These are phyloP conservation scores for Cyclotella kingstonii DNA, from an alignment of 108 stramenopile species.

Conservation along the genomic window DNA sequence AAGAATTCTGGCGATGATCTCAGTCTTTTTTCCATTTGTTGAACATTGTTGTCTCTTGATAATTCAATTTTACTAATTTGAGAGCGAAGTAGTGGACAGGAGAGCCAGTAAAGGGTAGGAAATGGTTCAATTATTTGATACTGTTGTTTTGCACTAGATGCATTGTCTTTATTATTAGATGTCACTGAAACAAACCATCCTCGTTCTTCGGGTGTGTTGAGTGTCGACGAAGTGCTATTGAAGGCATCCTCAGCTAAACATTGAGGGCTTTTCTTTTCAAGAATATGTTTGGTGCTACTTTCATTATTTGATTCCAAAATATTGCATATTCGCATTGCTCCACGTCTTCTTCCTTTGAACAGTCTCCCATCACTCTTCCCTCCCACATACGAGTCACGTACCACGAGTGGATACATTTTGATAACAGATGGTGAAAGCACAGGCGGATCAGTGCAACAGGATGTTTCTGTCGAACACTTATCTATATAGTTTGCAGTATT, in stretches of 20 bases:
- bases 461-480: neutral
- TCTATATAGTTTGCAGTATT: neutral
- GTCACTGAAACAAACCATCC: neutral
- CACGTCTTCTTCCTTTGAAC: slow-evolving; percentile 54
- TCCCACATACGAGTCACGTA: slow-evolving; percentile 58
- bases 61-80: slow-evolving; percentile 68
- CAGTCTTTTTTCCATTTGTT: slow-evolving; percentile 40
- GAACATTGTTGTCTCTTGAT: slow-evolving; percentile 36
- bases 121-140: slow-evolving; percentile 72
- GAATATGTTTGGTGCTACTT: neutral
- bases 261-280: neutral
- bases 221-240: neutral
- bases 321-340: slow-evolving; percentile 6
- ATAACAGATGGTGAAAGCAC: slow-evolving; percentile 53
- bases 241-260: neutral
- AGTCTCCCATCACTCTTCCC: slow-evolving; percentile 56
- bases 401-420: slow-evolving; percentile 73
- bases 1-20: slow-evolving; percentile 29
- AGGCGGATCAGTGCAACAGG: neutral
- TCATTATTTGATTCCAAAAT: neutral
- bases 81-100: slow-evolving; percentile 56
- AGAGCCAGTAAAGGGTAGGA: slow-evolving; percentile 85
- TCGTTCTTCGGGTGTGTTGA: neutral
- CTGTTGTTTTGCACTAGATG: slow-evolving; percentile 2
- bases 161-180: slow-evolving; percentile 1